Conservation (phyloP, 2,329 filamentous ascomycete species). For the Penicillium crustosum region DNA sequence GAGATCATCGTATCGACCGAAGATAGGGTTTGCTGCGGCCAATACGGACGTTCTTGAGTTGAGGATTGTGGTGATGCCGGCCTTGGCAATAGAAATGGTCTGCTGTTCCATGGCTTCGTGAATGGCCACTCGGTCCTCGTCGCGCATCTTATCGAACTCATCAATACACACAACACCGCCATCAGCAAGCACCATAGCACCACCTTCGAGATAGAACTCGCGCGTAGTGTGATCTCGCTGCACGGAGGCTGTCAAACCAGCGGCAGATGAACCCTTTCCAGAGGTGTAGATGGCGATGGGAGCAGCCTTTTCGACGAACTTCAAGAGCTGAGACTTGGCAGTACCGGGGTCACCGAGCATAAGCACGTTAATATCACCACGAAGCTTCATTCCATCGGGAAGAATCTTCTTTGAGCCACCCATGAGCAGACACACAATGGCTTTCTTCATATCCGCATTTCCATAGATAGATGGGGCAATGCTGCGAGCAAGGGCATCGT, state of each 20-base stretch:
- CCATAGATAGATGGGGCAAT: constrained; percentile 98
- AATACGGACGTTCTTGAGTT: constrained; percentile 94
- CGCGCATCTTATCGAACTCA: constrained; percentile 99
- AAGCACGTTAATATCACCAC: constrained; percentile 97
- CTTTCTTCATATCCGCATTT: constrained; percentile 94
- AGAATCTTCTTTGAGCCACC: constrained; percentile 97
- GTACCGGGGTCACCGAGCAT: constrained; percentile 97
- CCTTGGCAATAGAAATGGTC: constrained; percentile 98
- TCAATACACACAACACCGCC: constrained; percentile 98
- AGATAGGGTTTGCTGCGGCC: constrained; percentile 94
- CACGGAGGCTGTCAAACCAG: constrained; percentile 94
- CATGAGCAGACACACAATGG: constrained; percentile 88
- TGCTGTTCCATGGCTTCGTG: constrained; percentile 99
- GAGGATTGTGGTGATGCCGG: constrained; percentile 95
- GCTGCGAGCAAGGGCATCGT: constrained; percentile 82
- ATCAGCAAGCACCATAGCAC: constrained; percentile 97
- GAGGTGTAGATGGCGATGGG: constrained; percentile 99
- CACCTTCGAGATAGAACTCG: constrained; percentile 97
- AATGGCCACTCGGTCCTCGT: constrained; percentile 95
- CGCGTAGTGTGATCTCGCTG: constrained; percentile 88
- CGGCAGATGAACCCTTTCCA: constrained; percentile 94
- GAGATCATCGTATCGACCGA: constrained; percentile 96
- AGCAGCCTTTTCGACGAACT: constrained; percentile 94
- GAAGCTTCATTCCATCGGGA: constrained; percentile 93
- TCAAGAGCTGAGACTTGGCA: constrained; percentile 93